Base-by-base conservation (phyloP, 345 rosid genomes). In the Moringa oleifera region DNA sequence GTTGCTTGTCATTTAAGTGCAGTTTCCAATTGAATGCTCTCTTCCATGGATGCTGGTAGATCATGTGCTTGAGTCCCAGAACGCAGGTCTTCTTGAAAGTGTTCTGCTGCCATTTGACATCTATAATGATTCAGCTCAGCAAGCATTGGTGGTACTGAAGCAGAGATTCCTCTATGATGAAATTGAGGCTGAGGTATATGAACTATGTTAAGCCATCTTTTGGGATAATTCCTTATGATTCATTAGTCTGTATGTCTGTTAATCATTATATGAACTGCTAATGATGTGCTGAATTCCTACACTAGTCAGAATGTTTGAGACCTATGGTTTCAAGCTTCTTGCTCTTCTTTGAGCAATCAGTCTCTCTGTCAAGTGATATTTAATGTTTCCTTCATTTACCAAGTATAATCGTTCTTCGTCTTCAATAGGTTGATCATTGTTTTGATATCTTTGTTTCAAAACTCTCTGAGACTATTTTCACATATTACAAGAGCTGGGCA, bases 41-140 rank as follows among this genome's bases (percentile, higher is more conserved):
- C 95, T 94, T 70, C 99, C 99, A 57, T 94, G 99, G 99, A 94
- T 94, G 97, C 75, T 94, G 78, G 84, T 88, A 72, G 97, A 88
- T 69, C 83, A 94, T 65, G 81, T 87, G 70, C 90, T 94, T 18
- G 99, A 88, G 66, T 78, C 84, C 64, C 92, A 77, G 53, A 85
- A 80, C 77, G 73, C 90, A 22, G 95, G 96, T 62, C 91, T 90
- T 77, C 79, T 94, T 73, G 99, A 94, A 78, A 94, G 95, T 75
- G 83, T 86, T 65, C 78, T 94, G 68, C 77, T 88, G 71, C 95
- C 97, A 71, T 91, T 94, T 81, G 99, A 94, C 70, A 83, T 90
- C 60, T 94, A 94, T 69, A 94, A 94, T 80, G 99, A 94, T 81
- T 90, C 99, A 13, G 97, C 99, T 68, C 99, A 94, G 83, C 96